phyloP scores from a whole-genome alignment of 768 basidiomycete genomes.

The Gymnopilus junonius region DNA sequence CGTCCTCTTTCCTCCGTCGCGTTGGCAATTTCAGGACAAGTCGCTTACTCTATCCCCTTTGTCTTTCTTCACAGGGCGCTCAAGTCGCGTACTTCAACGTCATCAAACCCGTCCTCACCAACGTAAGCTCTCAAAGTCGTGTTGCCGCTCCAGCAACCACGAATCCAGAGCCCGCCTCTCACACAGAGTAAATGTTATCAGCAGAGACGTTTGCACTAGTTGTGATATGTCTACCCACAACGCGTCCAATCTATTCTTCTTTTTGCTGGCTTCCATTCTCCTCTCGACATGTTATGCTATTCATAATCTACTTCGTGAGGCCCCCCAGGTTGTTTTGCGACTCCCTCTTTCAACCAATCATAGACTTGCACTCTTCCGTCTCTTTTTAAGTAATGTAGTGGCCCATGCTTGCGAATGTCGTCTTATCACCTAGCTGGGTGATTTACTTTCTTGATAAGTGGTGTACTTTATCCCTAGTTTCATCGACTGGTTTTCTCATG shows the following conservation, averaged over 20 bases:
- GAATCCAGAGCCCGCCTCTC: slow-evolving; percentile 44
- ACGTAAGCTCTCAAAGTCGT: slow-evolving; percentile 51
- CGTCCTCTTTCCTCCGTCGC: slow-evolving; percentile 21
- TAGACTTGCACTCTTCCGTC: background rate
- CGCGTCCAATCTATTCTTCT: background rate
- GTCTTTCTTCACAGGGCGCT: slow-evolving; percentile 68
- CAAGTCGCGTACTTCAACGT: slow-evolving; percentile 77
- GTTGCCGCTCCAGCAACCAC: slow-evolving; percentile 54
- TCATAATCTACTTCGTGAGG: slow-evolving; percentile 7
- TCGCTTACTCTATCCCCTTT: slow-evolving; percentile 23
- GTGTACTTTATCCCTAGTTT: slow-evolving; percentile 11
- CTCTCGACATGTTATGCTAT: slow-evolving; percentile 10
- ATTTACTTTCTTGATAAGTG: slow-evolving; percentile 5
- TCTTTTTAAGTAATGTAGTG: slow-evolving; percentile 1
- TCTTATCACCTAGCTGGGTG: slow-evolving; percentile 8
- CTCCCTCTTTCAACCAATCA: slow-evolving; percentile 1
- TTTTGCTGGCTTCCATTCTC: slow-evolving; percentile 2
- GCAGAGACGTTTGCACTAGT: slow-evolving; percentile 20
- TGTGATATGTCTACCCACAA: slow-evolving; percentile 7
- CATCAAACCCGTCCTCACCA: slow-evolving; percentile 82
- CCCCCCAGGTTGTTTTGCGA: background rate
- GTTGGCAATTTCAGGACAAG: slow-evolving; percentile 16
- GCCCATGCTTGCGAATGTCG: slow-evolving; percentile 10
- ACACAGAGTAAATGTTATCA: slow-evolving; percentile 33
- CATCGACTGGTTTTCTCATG: slow-evolving; percentile 8